Evolutionary conservation across 768 basidiomycete genomes (phyloP).

Genomic region (Naganishia friedmannii): DNA sequence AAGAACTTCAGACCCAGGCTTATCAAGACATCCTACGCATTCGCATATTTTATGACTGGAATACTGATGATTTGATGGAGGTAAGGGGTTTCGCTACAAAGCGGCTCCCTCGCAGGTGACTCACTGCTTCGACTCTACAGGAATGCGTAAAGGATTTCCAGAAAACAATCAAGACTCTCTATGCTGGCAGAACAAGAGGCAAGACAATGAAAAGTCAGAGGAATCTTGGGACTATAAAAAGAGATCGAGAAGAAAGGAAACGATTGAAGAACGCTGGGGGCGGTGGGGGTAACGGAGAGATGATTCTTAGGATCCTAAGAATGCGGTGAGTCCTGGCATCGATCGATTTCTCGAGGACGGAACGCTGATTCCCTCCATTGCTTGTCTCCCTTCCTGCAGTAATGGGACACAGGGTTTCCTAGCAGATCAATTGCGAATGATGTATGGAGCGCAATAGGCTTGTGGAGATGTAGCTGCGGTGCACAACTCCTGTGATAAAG

Average conservation of each 20-base stretch:
- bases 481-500: too few species aligned
- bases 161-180: conserved; percentile 69
- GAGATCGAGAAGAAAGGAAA: conserved; percentile 85
- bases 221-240: conserved; percentile 95
- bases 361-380: not conserved
- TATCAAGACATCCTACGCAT: conserved; percentile 87
- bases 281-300: conserved; percentile 69
- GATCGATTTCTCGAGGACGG: too few species aligned
- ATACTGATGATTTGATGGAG: conserved; percentile 53
- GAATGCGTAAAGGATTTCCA: conserved; percentile 96
- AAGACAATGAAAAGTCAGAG: conserved; percentile 91
- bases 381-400: conserved; percentile 23
- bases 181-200: conserved; percentile 77
- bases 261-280: conserved; percentile 59
- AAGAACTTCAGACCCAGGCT: conserved; percentile 85
- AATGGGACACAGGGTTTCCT: conserved; percentile 48
- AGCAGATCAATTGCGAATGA: conserved; percentile 44
- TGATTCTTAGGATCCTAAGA: conserved; percentile 86
- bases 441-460: conserved; percentile 30
- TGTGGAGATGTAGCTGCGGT: not conserved
- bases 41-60: conserved; percentile 93
- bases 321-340: conserved; percentile 68
- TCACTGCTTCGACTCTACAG: conserved; percentile 58
- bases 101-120: not conserved
- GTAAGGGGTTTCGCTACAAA: conserved; percentile 33